phyloP scores from a whole-genome alignment of 257 asterid species.

The Plantago ovata region DNA sequence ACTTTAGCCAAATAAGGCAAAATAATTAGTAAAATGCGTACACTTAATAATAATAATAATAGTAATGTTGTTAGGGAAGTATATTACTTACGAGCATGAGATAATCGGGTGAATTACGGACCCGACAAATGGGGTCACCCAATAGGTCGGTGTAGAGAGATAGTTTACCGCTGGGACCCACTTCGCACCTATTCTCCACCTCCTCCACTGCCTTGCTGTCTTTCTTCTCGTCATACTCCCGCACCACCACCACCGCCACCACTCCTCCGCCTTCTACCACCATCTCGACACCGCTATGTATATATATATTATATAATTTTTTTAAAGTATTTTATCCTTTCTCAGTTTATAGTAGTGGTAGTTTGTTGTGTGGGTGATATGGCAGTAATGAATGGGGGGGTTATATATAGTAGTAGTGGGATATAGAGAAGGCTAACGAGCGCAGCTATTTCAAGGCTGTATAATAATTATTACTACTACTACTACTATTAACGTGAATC shows the following conservation, averaged over 20 bases:
- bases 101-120: constrained; percentile 81
- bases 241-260: constrained; percentile 52
- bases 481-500: constrained; percentile 34
- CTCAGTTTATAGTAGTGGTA: not conserved
- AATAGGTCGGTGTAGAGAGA: constrained; percentile 74
- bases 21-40: too few relatives aligned
- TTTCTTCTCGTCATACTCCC: constrained; percentile 55
- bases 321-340: too few relatives aligned
- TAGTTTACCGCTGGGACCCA: constrained; percentile 71
- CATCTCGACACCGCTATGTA: too few relatives aligned
- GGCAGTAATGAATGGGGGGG: constrained; percentile 6
- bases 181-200: constrained; percentile 73
- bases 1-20: too few relatives aligned
- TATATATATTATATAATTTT: too few relatives aligned
- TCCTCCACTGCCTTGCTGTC: constrained; percentile 63
- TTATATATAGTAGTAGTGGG: constrained; percentile 13
- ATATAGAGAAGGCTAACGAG: constrained; percentile 20
- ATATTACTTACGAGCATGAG: constrained; percentile 64
- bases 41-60: too few relatives aligned
- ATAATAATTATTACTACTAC: constrained; percentile 7
- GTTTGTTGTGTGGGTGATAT: not conserved
- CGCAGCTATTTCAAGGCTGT: constrained; percentile 21
- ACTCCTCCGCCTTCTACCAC: constrained; percentile 32
- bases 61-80: too few relatives aligned
- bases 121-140: constrained; percentile 93